phyloP scores from a whole-genome alignment of 2,329 filamentous ascomycete species.

The Colletotrichum sansevieriae region DNA sequence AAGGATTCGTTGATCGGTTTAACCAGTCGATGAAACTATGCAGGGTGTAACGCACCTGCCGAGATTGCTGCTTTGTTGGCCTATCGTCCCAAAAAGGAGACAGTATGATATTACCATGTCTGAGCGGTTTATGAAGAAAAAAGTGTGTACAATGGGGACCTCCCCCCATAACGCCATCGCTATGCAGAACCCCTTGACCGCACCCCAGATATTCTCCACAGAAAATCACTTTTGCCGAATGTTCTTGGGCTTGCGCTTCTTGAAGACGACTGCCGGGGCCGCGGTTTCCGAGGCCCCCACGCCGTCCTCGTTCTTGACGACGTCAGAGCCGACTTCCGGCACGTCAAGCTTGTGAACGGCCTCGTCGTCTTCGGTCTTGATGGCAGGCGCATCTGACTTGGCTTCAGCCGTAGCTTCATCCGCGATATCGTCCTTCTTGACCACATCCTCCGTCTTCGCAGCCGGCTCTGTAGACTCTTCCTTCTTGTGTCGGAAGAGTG shows the following conservation, averaged over 20 bases:
- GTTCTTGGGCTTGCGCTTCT: constrained; percentile 81
- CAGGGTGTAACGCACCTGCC: background rate
- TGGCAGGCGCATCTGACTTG: constrained; percentile 45
- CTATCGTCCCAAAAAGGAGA: constrained; percentile 4
- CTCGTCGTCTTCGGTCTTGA: constrained; percentile 52
- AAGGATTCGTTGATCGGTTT: background rate
- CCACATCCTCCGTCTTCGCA: constrained; percentile 47
- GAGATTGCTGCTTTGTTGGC: background rate
- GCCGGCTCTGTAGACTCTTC: constrained; percentile 43
- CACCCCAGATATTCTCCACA: constrained; percentile 18
- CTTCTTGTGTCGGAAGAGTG: constrained; percentile 50
- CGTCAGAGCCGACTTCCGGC: constrained; percentile 16
- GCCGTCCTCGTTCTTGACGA: constrained; percentile 55
- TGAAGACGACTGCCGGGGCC: constrained; percentile 74
- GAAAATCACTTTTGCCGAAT: constrained; percentile 68
- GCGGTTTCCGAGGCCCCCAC: constrained; percentile 44
- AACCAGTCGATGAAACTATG: background rate
- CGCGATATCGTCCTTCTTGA: constrained; percentile 48
- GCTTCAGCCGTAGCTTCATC: constrained; percentile 46
- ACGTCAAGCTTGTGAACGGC: constrained; percentile 33
- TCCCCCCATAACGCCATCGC: constrained; percentile 25
- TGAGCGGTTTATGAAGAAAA: constrained; percentile 8
- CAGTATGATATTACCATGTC: background rate
- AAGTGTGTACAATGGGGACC: constrained; percentile 2
- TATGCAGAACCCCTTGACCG: constrained; percentile 13